Base-by-base conservation (phyloP, 352 stramenopile species). In the Globisporangium parvum region DNA sequence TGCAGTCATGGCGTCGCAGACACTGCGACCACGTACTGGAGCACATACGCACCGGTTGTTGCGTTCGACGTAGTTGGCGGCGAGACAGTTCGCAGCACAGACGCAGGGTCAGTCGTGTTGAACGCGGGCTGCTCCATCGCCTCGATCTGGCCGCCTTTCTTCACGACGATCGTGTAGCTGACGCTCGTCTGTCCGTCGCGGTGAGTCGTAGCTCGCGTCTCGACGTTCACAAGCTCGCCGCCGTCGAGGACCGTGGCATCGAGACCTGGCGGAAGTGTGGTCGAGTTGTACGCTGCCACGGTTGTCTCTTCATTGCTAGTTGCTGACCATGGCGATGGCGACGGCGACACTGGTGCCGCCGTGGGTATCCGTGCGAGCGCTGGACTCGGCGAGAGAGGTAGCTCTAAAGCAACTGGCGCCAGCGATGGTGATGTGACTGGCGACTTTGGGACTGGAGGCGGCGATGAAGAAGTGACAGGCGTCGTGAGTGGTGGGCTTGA, bases 161-260 rank as follows among this genome's bases (percentile, higher is more conserved):
- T 65, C 12, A 71, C 67, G 59, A 80, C 60, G 57, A 80, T 67
- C 31, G 65, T 70, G 56, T 80, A 80, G 53, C 49, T 73, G 57
- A 73, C 64, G 2, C 59, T 62, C 2, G 56, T 73, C 24, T 63
- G 66, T 31, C 65, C 67, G 20, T 75, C 48, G 10, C 37, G 52
- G 17, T 42, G 37, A 1, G 59, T 56, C 24, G 63, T 71, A 23
- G 62, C 69, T 40, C 63, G 66, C 3, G 68, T 75, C 24, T 77
- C 63, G 18, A 80, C 68, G 4, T 51, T 55, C 9, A 75, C 59
- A 42, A 80, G 68, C 23, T 76, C 53, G 15, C 62, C 63, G 10
- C 68, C 71, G 11, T 62, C 51, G 18, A 80, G 68, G 24, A 74
- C 63, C 20, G 56, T 80, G 1, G 61, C 12, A 51, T 70, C 55